phyloP scores from a whole-genome alignment of 73 alveolate genomes.

The Blepharisma stoltei region DNA sequence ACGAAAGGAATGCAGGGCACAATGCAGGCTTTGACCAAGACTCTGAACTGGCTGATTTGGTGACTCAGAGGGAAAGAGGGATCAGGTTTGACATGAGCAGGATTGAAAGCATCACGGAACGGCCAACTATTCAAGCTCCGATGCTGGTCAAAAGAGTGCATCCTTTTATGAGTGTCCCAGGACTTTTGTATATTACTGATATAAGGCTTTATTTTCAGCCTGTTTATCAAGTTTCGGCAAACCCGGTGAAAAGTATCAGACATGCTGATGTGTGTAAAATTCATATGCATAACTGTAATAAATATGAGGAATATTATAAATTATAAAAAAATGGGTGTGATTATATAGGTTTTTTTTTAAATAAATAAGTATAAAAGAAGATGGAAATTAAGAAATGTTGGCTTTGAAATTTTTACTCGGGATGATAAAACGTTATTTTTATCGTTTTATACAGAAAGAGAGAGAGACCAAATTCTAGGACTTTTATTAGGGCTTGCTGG shows the following conservation, averaged over 20 bases:
- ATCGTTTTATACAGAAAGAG: slow-evolving; percentile 72
- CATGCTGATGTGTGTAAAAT: slow-evolving; percentile 64
- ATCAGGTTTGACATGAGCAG: slow-evolving; percentile 83
- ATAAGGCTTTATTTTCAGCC: slow-evolving; percentile 94
- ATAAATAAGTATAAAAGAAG: no score
- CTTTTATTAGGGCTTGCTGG: slow-evolving; percentile 57
- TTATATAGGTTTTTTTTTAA: no score
- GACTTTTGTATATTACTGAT: slow-evolving; percentile 86
- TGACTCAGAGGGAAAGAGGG: slow-evolving; percentile 35
- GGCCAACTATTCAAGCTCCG: slow-evolving; percentile 59
- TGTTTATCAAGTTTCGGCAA: slow-evolving; percentile 72
- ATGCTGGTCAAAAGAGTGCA: slow-evolving; percentile 81
- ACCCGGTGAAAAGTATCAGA: slow-evolving; percentile 79
- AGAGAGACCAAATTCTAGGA: slow-evolving; percentile 85
- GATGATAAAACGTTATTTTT: slow-evolving; percentile 70
- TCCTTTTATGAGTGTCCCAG: slow-evolving; percentile 87
- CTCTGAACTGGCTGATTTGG: neutral
- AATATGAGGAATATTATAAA: no score
- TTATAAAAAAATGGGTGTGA: no score
- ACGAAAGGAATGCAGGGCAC: slow-evolving; percentile 8
- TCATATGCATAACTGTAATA: no score
- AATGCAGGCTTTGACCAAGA: slow-evolving; percentile 39
- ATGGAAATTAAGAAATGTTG: slow-evolving; percentile 81
- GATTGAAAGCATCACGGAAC: slow-evolving; percentile 87
- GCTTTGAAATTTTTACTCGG: slow-evolving; percentile 79